A percentile compares a stretch with the other conserved stretches of the same genome.
Evolutionary conservation across 1,284 basidiomycete genomes (phyloP).

Genomic region (Inonotus obliquus): DNA sequence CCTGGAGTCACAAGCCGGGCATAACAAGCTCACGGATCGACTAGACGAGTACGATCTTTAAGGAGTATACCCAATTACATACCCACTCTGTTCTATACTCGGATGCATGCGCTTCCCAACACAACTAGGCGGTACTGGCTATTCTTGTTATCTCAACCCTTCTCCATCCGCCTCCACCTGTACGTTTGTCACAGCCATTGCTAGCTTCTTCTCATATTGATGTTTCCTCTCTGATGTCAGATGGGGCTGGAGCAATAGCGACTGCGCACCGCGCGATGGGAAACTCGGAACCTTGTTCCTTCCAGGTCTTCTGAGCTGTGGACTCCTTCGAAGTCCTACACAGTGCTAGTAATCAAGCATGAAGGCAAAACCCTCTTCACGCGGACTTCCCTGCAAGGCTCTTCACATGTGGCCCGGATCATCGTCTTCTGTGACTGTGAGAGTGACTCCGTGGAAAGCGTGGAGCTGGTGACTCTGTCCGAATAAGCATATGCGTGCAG

Average conservation of each 20-base stretch:
- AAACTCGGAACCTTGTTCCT: background rate
- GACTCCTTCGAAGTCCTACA: background rate
- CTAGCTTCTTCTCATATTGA: background rate
- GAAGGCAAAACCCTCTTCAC: background rate
- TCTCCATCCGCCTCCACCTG: background rate
- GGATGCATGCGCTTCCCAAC: no score
- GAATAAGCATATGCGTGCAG: background rate
- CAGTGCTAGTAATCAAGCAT: background rate
- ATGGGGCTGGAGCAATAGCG: slow-evolving; percentile 6
- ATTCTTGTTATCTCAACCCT: background rate
- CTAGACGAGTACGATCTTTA: no score
- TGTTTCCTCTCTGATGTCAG: slow-evolving; percentile 3
- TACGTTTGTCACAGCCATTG: background rate
- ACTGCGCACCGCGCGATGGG: slow-evolving; percentile 9
- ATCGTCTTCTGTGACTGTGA: no score
- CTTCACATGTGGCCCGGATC: background rate
- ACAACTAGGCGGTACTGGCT: background rate
- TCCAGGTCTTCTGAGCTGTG: background rate
- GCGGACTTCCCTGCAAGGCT: background rate
- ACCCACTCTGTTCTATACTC: no score
- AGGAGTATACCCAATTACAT: no score
- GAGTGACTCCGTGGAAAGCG: no score
- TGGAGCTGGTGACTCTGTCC: no score
- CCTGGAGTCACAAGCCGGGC: no score
- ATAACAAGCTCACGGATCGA: no score